A percentile compares a stretch with the other conserved stretches of the same genome.
Evolutionary conservation across 148 eudicot species (phyloP).

Genomic region (Arbutus unedo): DNA sequence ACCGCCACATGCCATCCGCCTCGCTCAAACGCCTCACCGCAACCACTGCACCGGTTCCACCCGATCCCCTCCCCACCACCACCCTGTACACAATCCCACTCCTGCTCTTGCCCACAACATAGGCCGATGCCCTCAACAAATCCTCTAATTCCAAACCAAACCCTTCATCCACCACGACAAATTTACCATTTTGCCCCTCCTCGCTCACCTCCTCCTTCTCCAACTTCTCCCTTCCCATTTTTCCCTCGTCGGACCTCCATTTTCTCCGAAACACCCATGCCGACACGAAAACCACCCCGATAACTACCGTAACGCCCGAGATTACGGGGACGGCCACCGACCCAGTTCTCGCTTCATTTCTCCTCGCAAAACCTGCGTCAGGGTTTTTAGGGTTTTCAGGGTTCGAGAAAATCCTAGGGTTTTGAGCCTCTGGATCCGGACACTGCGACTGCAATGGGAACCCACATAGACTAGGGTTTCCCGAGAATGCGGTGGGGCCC

Average conservation of each 20-base stretch:
- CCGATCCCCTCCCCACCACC: slow-evolving; percentile 58
- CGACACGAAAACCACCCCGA: slow-evolving; percentile 47
- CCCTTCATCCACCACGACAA: slow-evolving; percentile 70
- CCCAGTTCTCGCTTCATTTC: slow-evolving; percentile 25
- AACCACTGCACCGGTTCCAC: slow-evolving; percentile 40
- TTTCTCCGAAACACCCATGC: slow-evolving; percentile 53
- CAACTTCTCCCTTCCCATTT: slow-evolving; percentile 31
- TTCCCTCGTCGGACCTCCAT: slow-evolving; percentile 38
- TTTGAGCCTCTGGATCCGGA: slow-evolving; percentile 57
- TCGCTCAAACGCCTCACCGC: slow-evolving; percentile 92
- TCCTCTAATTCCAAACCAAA: slow-evolving; percentile 89
- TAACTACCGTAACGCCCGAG: slow-evolving; percentile 42
- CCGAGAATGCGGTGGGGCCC: slow-evolving; percentile 93
- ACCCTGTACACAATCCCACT: slow-evolving; percentile 89
- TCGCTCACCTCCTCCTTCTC: slow-evolving; percentile 24
- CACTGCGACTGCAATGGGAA: slow-evolving; percentile 61
- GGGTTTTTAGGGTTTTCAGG: slow-evolving; percentile 38
- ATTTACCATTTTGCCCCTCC: slow-evolving; percentile 87
- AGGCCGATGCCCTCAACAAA: slow-evolving; percentile 95
- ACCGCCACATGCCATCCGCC: slow-evolving; percentile 60
- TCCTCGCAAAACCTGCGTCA: slow-evolving; percentile 28
- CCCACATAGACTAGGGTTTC: slow-evolving; percentile 80
- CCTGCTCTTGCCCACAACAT: slow-evolving; percentile 89
- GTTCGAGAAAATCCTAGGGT: slow-evolving; percentile 42
- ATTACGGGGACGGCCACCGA: slow-evolving; percentile 42